phyloP scores from a whole-genome alignment of 2,329 filamentous ascomycete genomes.

The Blumeria hordei region DNA sequence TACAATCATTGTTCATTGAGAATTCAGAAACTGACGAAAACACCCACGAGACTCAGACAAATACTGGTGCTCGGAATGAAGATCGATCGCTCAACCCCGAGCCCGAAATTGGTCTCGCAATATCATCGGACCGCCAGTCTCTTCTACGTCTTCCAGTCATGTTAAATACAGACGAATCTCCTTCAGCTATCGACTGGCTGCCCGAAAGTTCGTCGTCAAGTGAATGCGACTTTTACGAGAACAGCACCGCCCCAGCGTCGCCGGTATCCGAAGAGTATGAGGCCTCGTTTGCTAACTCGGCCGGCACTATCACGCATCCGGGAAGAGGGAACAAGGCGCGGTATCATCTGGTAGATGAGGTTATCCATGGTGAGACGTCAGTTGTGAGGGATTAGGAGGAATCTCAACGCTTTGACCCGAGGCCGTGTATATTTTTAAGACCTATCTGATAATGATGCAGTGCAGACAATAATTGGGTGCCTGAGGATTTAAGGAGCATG shows the following conservation, averaged over 20 bases:
- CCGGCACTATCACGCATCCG: not conserved
- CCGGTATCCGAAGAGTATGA: not conserved
- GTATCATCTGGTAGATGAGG: not conserved
- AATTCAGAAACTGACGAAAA: slow-evolving; percentile 4
- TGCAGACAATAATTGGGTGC: no score
- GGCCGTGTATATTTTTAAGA: no score
- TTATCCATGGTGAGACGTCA: not conserved
- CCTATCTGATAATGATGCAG: no score
- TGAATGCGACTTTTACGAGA: not conserved
- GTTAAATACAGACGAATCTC: not conserved
- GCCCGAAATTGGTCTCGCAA: not conserved
- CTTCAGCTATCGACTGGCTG: not conserved
- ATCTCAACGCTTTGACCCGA: no score
- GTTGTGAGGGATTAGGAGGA: no score
- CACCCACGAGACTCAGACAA: not conserved
- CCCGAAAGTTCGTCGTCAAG: not conserved
- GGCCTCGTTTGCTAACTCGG: not conserved
- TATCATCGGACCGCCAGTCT: not conserved
- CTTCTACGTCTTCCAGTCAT: not conserved
- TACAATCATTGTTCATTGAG: not conserved
- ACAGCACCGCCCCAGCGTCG: not conserved
- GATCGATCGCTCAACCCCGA: not conserved
- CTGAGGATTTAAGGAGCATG: no score
- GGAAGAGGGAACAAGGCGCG: not conserved
- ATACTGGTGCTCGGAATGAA: not conserved